Evolutionary conservation across 2,329 filamentous ascomycete species (phyloP).

Genomic region (Scedosporium boydii): DNA sequence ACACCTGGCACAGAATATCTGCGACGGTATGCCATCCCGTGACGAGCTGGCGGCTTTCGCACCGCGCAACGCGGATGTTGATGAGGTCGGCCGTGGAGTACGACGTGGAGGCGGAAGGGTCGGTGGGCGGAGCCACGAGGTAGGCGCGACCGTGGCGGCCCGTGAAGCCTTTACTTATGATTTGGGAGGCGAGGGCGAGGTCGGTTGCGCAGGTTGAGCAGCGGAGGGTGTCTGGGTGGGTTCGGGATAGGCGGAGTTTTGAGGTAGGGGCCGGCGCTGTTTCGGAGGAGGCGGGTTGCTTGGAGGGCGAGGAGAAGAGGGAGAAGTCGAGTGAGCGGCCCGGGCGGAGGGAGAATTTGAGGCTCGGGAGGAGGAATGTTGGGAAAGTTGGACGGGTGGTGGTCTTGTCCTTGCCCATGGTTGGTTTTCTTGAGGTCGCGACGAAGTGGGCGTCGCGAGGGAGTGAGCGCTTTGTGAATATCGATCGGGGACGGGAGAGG

Average conservation of each 20-base stretch:
- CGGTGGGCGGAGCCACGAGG: slow-evolving; percentile 25
- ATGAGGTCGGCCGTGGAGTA: slow-evolving; percentile 24
- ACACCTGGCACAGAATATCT: slow-evolving; percentile 50
- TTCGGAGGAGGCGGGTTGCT: slow-evolving; percentile 11
- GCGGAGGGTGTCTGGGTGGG: slow-evolving; percentile 38
- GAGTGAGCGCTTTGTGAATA: background rate
- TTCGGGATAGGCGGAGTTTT: slow-evolving; percentile 2
- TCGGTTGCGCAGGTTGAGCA: slow-evolving; percentile 51
- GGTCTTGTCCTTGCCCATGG: slow-evolving; percentile 4
- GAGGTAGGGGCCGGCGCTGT: background rate
- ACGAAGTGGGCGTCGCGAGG: no score
- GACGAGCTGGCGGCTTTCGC: slow-evolving; percentile 47
- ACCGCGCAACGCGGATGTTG: slow-evolving; percentile 46
- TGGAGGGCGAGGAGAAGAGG: slow-evolving; percentile 22
- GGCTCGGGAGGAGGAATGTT: slow-evolving; percentile 40
- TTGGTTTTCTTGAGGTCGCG: background rate
- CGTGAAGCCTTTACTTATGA: slow-evolving; percentile 57
- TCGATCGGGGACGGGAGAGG: background rate
- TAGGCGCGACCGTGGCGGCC: slow-evolving; percentile 56
- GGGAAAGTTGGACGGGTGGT: slow-evolving; percentile 26
- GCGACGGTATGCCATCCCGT: slow-evolving; percentile 57
- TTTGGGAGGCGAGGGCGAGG: slow-evolving; percentile 50
- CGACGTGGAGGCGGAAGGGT: slow-evolving; percentile 7
- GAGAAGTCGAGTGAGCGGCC: slow-evolving; percentile 24
- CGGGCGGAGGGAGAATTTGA: slow-evolving; percentile 37